These are phyloP conservation scores for Penicillium cosmopolitanum DNA, from an alignment of 495 filamentous ascomycete genomes.

Conservation along the genomic window DNA sequence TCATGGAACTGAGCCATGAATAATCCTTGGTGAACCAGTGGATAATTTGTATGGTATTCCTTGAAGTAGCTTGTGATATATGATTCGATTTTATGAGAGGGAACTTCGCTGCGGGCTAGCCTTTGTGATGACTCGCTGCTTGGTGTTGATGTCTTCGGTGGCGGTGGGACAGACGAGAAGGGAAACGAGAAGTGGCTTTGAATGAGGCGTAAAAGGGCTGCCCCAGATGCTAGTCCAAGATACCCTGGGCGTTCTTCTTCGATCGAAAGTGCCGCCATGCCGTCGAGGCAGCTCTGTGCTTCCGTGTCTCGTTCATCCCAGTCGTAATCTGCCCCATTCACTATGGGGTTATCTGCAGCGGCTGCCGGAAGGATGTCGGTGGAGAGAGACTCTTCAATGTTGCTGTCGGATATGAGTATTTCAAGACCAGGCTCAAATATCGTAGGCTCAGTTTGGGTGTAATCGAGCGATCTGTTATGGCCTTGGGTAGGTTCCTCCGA, in stretches of 20 bases:
- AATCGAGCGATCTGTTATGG: not conserved
- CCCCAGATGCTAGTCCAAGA: slow-evolving; percentile 9
- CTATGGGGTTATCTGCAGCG: not conserved
- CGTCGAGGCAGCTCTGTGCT: slow-evolving; percentile 12
- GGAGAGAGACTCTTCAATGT: not conserved
- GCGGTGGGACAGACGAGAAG: slow-evolving; percentile 1
- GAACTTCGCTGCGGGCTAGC: slow-evolving; percentile 1
- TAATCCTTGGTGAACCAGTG: slow-evolving; percentile 6
- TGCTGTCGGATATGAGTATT: slow-evolving; percentile 1
- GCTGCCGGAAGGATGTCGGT: slow-evolving; percentile 3
- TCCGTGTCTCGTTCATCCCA: slow-evolving; percentile 12
- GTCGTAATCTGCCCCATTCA: slow-evolving; percentile 9
- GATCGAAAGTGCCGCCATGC: slow-evolving; percentile 10
- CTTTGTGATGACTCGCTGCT: not conserved
- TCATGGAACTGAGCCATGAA: slow-evolving; percentile 13
- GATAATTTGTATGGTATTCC: slow-evolving; percentile 11
- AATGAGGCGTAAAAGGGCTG: slow-evolving; percentile 4
- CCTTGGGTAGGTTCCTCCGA: not conserved
- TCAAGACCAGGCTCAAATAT: slow-evolving; percentile 7
- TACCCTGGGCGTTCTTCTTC: slow-evolving; percentile 11
- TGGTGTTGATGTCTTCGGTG: not conserved
- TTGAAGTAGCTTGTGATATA: slow-evolving; percentile 11
- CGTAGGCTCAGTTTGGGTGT: not conserved
- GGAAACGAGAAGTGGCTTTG: slow-evolving; percentile 2
- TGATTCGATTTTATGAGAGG: slow-evolving; percentile 6